Evolutionary conservation across 768 basidiomycete genomes (phyloP), one percentile per base, ranked within the genome.

Genomic region (Hortiboletus flavorubellus): DNA sequence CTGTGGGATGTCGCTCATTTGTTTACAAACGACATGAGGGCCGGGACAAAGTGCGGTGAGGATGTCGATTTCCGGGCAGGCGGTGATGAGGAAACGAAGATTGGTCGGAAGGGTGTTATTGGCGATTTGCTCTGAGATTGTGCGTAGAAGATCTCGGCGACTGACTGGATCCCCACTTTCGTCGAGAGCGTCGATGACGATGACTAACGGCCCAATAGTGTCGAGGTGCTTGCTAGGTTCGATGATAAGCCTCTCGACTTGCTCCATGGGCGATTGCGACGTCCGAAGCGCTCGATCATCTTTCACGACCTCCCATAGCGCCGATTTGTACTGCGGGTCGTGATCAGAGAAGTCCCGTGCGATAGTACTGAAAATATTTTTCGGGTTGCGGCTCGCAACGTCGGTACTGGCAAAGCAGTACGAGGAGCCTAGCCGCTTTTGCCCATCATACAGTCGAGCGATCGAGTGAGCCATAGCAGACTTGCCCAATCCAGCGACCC

Each of bases 351-450:
- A 52, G 30, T 68, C 63, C 14, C 56, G 56, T 6, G 64, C 67
- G 10, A 70, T 65, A 0, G 64, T 71, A 33, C 59, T 64, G 58
- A 68, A 67, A 1, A 69, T 14, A 47, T 60, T 52, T 46, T 31
- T 34, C 30, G 57, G 47, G 31, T 62, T 49, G 7, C 56, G 52
- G 30, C 35, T 52, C n/a, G 46, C 46, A n/a, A 46, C 16, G n/a
- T 23, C 40, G 15, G 33, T 37, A 6, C 30, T 49, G 15, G 56
- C 29, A 47, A 68, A 64, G 37, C 58, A 70, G 9, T 41, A 49
- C 8, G 39, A 49, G 6, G 48, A 39, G 8, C 48, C 48, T 2
- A 49, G 26, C 35, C 37, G 29, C n/a, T 49, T 39, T 30, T 39
- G 48, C 4, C 11, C 16, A 8, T 49, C 26, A 7, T 29, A 65